These are phyloP conservation scores for Saccharomycopsis lassenensis DNA, from an alignment of 805 yeast species.

Conservation along the genomic window DNA sequence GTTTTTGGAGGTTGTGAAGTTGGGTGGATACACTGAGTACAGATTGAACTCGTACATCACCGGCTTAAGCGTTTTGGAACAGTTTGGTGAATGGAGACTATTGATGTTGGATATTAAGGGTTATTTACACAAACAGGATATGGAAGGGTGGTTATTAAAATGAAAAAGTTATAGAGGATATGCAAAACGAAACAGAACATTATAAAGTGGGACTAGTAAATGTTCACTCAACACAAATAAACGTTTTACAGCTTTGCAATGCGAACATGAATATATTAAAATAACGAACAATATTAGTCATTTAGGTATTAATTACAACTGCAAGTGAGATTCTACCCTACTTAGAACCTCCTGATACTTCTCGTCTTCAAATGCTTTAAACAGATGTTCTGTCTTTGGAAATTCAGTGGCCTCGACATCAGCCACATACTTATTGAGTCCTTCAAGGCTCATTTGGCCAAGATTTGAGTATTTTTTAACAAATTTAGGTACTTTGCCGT, in stretches of 20 bases:
- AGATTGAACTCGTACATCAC: constrained; percentile 1
- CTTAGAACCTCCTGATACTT: too few relatives aligned
- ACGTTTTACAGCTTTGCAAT: too few relatives aligned
- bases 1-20: constrained; percentile 6
- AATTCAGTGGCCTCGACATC: constrained; percentile 50
- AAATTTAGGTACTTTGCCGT: constrained; percentile 48
- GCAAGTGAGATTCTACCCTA: too few relatives aligned
- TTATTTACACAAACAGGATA: constrained; percentile 10
- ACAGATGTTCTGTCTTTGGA: constrained; percentile 35
- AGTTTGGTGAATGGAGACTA: constrained; percentile 6
- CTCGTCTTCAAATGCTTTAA: too few relatives aligned
- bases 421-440: constrained; percentile 39
- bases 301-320: too few relatives aligned
- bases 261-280: too few relatives aligned
- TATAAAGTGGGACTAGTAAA: too few relatives aligned
- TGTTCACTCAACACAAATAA: too few relatives aligned
- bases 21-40: constrained; percentile 9
- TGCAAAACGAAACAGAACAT: too few relatives aligned
- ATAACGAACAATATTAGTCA: too few relatives aligned
- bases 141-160: constrained; percentile 14
- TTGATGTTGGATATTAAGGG: constrained; percentile 7
- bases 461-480: constrained; percentile 58
- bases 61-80: neutral
- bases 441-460: constrained; percentile 35
- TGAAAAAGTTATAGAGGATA: too few relatives aligned